phyloP scores from a whole-genome alignment of 179 eudicot genomes.

The Silene coronaria region DNA sequence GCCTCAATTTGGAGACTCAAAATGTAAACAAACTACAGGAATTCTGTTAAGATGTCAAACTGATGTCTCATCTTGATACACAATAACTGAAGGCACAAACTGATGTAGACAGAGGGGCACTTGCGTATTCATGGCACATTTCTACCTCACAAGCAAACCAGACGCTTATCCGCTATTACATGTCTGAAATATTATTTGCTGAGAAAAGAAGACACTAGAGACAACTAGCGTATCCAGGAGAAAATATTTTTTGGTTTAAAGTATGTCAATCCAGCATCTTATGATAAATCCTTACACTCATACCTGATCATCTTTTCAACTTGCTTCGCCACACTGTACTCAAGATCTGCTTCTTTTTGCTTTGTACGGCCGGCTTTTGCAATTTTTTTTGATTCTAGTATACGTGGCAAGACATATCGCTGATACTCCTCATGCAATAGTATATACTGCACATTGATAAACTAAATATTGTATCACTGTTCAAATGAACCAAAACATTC shows the following conservation, averaged over 20 bases:
- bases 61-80: neutral
- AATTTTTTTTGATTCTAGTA: constrained; percentile 92
- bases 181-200: neutral
- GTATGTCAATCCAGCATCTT: constrained; percentile 3
- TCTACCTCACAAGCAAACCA: neutral
- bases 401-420: constrained; percentile 82
- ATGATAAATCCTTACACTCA: neutral
- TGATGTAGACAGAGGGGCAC: constrained; percentile 1
- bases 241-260: neutral
- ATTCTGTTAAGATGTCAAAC: neutral
- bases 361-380: constrained; percentile 97
- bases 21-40: neutral
- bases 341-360: constrained; percentile 98
- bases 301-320: constrained; percentile 99
- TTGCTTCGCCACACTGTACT: constrained; percentile 97
- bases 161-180: neutral
- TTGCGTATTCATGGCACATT: neutral
- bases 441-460: constrained; percentile 53
- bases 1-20: neutral
- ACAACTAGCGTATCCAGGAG: neutral
- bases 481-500: constrained; percentile 10
- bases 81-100: neutral
- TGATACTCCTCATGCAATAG: constrained; percentile 93
- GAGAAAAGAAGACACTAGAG: neutral
- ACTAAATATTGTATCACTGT: constrained; percentile 16